Base-by-base conservation (phyloP, 805 yeast species). In the Saturnispora halmiae region DNA sequence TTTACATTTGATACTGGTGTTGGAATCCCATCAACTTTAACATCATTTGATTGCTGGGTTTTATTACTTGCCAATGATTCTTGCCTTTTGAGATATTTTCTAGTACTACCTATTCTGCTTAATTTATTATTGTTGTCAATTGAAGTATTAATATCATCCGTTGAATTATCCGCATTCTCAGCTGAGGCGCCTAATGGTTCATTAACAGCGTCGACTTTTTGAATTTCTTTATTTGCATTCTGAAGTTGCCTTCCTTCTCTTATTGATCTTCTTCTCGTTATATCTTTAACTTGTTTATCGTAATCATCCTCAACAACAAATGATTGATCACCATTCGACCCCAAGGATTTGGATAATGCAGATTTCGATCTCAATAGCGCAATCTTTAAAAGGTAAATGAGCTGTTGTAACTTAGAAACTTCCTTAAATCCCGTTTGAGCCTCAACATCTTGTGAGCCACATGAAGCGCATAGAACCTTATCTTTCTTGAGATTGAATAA, bases 281-380 rank as follows among this genome's bases (percentile, higher is more conserved):
- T 81, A 56, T 87, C 94, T 31, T 75, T 73, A 31, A 87, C 64
- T 0, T 92, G 81, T 46, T 75, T 71, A 41, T 79, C 69, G 55
- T 82, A 84, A n/a, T 72, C 69, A 42, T 72, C 74, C 21, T 21
- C 30, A 11, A 16, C 10, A 8, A 11, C 7, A 11, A 27, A 18
- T 9, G 31, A 22, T 7, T 24, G 11, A 6, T 18, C 10, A n/a
- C 10, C 10, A 7, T 11, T 30, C 21, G 11, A 19, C 32, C 6
- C 34, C n/a, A n/a, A 22, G 24, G 19, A 30, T 31, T 41, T 38
- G 27, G 31, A 35, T 24, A 42, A 38, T 18, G 79, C 82, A 15
- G 74, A 69, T 53, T 64, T 76, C 30, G 82, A 82, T 42, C 95
- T 69, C 3, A 82, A 74, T 35, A 88, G 66, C 0, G 97, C 97